Percentiles rank a stretch among this genome's conserved stretches.
Conservation (phyloP, 805 yeast species). For the Wickerhamomyces rabaulensis region DNA sequence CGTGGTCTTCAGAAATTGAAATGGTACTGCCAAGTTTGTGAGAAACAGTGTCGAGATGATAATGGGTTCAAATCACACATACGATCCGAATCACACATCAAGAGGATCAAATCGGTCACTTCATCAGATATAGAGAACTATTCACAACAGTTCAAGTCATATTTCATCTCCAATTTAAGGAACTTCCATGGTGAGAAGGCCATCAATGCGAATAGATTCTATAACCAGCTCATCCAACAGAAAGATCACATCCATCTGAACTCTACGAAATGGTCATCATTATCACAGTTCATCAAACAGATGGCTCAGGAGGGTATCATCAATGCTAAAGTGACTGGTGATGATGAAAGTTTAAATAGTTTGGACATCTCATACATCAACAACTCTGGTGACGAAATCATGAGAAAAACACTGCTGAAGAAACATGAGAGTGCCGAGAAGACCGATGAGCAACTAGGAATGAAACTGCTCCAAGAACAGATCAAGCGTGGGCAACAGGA, state of each 20-base stretch:
- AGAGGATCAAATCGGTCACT: constrained; percentile 45
- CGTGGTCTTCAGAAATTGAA: constrained; percentile 80
- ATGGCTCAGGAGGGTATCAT: constrained; percentile 55
- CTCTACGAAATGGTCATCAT: constrained; percentile 73
- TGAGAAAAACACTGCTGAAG: constrained; percentile 32
- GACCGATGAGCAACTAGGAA: constrained; percentile 42
- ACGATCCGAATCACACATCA: constrained; percentile 72
- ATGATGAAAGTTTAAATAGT: constrained; percentile 31
- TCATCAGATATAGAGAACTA: constrained; percentile 50
- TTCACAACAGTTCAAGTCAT: constrained; percentile 53
- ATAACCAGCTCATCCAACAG: constrained; percentile 84
- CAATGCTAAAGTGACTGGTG: constrained; percentile 25
- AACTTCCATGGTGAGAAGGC: constrained; percentile 76
- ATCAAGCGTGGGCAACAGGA: constrained; percentile 37
- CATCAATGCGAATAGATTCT: constrained; percentile 77
- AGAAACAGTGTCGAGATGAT: constrained; percentile 91
- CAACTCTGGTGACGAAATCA: constrained; percentile 42
- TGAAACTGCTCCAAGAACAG: constrained; percentile 44
- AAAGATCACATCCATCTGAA: constrained; percentile 86
- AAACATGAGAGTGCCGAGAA: constrained; percentile 32
- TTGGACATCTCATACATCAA: constrained; percentile 49
- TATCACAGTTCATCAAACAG: constrained; percentile 62
- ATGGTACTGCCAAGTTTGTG: constrained; percentile 89
- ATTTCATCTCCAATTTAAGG: constrained; percentile 58
- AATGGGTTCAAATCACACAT: constrained; percentile 92